phyloP scores from a whole-genome alignment of 2,329 filamentous ascomycete genomes.

The Paecilomyces variotii region DNA sequence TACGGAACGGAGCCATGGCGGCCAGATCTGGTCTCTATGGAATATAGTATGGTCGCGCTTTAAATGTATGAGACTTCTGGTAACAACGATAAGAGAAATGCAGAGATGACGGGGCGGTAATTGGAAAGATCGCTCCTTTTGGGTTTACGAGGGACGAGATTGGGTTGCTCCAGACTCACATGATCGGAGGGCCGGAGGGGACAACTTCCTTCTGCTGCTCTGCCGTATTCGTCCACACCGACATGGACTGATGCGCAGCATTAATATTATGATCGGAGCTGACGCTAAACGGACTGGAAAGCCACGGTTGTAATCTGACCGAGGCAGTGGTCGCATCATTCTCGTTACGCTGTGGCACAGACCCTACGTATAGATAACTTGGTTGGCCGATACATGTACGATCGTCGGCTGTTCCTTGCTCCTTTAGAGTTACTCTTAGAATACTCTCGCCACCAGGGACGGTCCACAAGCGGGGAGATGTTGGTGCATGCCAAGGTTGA shows the following conservation, averaged over 20 bases:
- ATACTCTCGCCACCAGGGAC: not conserved
- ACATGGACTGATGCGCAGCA: not conserved
- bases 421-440: not conserved
- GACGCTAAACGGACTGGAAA: not conserved
- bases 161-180: constrained; percentile 12
- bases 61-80: not conserved
- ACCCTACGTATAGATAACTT: not conserved
- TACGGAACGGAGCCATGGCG: constrained; percentile 61
- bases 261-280: not conserved
- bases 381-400: not conserved
- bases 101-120: not conserved
- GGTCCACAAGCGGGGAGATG: not conserved
- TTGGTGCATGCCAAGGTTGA: not conserved
- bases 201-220: not conserved
- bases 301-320: not conserved
- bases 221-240: not conserved
- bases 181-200: constrained; percentile 13
- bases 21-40: not conserved
- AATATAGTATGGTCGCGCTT: not conserved
- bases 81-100: constrained; percentile 11
- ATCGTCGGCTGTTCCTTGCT: not conserved
- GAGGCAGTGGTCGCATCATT: not conserved
- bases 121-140: constrained; percentile 1
- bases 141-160: constrained; percentile 1
- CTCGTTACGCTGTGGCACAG: not conserved